phyloP scores from a whole-genome alignment of 73 alveolate genomes.

The Paramecium tetraurelia region DNA sequence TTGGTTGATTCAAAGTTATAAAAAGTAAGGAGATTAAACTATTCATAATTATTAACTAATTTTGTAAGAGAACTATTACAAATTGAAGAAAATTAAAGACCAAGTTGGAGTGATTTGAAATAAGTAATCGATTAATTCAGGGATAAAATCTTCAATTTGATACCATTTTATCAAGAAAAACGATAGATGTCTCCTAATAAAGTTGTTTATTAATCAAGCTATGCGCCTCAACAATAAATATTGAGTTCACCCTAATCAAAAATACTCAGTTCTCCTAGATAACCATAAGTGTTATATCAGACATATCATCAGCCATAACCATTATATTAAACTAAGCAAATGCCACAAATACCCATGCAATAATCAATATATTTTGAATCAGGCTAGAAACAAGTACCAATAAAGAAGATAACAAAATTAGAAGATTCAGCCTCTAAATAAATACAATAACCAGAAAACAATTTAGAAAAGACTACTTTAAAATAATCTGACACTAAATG shows the following conservation, averaged over 20 bases:
- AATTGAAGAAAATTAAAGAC: neutral
- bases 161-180: neutral
- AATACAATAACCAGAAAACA: neutral
- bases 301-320: neutral
- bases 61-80: slow-evolving; percentile 8
- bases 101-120: neutral
- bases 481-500: slow-evolving; percentile 6
- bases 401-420: neutral
- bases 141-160: neutral
- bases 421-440: neutral
- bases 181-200: neutral
- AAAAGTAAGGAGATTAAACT: neutral
- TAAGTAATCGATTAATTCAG: slow-evolving; percentile 7
- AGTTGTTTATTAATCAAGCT: neutral
- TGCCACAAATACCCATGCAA: neutral
- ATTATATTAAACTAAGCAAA: neutral
- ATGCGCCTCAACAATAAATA: neutral
- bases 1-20: neutral
- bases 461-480: neutral
- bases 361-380: neutral
- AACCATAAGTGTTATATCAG: neutral
- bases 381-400: neutral
- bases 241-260: neutral
- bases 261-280: neutral
- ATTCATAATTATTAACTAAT: slow-evolving; percentile 13